phyloP scores from a whole-genome alignment of 225 moss, liverwort and hornwort species.

The Ulota crispa region DNA sequence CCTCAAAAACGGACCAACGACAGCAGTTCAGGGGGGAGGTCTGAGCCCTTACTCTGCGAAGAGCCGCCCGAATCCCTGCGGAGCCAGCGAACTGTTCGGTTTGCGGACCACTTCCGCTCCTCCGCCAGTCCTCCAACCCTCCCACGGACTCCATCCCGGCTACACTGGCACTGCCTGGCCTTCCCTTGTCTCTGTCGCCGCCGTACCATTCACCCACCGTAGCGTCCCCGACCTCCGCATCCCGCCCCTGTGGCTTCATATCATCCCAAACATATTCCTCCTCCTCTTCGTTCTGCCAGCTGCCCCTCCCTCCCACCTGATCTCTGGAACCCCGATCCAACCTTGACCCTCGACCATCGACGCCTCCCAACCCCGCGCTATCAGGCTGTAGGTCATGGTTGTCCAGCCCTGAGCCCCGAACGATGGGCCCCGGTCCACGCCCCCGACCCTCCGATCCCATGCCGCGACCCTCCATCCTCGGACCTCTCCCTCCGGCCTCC shows the following conservation, averaged over 20 bases:
- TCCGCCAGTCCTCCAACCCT: constrained; percentile 69
- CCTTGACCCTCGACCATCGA: constrained; percentile 28
- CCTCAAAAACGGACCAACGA: not conserved
- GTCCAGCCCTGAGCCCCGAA: constrained; percentile 31
- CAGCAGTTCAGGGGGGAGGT: not conserved
- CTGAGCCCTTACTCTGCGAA: constrained; percentile 52
- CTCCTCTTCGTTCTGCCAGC: constrained; percentile 84
- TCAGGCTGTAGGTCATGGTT: constrained; percentile 29
- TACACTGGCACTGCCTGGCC: constrained; percentile 39
- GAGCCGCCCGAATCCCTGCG: constrained; percentile 56
- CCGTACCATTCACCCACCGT: constrained; percentile 58
- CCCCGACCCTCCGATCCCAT: constrained; percentile 38
- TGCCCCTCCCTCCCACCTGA: constrained; percentile 47
- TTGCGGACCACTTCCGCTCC: constrained; percentile 47
- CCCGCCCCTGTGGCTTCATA: constrained; percentile 69
- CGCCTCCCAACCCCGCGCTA: constrained; percentile 16
- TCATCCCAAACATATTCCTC: constrained; percentile 97
- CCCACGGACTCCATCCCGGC: constrained; percentile 58
- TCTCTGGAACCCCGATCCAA: constrained; percentile 22
- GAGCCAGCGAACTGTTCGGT: constrained; percentile 50
- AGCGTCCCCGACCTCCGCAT: constrained; percentile 49
- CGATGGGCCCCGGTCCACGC: constrained; percentile 32
- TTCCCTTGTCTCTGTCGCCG: constrained; percentile 52
- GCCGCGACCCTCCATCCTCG: constrained; percentile 37
- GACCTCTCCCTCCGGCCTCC: constrained; percentile 42